Evolutionary conservation across 2,329 filamentous ascomycete species (phyloP).

Genomic region (Talaromyces islandicus): DNA sequence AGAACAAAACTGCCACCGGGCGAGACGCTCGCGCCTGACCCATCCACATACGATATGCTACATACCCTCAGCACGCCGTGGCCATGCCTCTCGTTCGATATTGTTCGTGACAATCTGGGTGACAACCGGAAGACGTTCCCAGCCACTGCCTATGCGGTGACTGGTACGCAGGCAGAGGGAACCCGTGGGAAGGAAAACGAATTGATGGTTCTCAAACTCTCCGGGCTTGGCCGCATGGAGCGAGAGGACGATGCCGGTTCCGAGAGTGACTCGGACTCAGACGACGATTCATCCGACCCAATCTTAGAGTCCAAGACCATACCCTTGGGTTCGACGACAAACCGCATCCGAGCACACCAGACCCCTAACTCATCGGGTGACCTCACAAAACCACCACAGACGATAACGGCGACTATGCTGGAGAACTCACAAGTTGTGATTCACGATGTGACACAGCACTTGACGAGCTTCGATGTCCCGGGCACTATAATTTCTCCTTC

Average conservation of each 20-base stretch:
- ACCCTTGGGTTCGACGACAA: slow-evolving; percentile 79
- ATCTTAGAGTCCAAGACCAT: slow-evolving; percentile 91
- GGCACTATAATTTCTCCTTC: slow-evolving; percentile 72
- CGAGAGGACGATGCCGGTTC: slow-evolving; percentile 61
- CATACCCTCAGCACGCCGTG: slow-evolving; percentile 90
- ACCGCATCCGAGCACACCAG: slow-evolving; percentile 86
- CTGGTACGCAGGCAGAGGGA: slow-evolving; percentile 84
- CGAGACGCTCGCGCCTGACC: slow-evolving; percentile 84
- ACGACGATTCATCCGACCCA: slow-evolving; percentile 74
- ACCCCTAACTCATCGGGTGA: slow-evolving; percentile 59
- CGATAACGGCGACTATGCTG: slow-evolving; percentile 85
- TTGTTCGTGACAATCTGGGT: slow-evolving; percentile 78
- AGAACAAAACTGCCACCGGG: slow-evolving; percentile 85
- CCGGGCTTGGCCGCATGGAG: slow-evolving; percentile 83
- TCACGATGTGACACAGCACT: slow-evolving; percentile 87
- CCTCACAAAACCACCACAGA: slow-evolving; percentile 66
- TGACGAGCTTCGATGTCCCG: slow-evolving; percentile 83
- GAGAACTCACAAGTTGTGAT: slow-evolving; percentile 85
- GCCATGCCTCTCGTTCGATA: slow-evolving; percentile 95
- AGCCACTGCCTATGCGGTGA: slow-evolving; percentile 88
- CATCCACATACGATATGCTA: slow-evolving; percentile 96
- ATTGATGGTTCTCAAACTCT: slow-evolving; percentile 94
- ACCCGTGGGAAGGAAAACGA: slow-evolving; percentile 77
- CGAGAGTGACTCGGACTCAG: slow-evolving; percentile 62
- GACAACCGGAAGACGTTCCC: slow-evolving; percentile 90